Percentiles rank a stretch among this genome's conserved stretches.
These are phyloP conservation scores for Pseudogymnoascus sp. DNA, from an alignment of 2,329 filamentous ascomycete genomes.

Conservation along the genomic window DNA sequence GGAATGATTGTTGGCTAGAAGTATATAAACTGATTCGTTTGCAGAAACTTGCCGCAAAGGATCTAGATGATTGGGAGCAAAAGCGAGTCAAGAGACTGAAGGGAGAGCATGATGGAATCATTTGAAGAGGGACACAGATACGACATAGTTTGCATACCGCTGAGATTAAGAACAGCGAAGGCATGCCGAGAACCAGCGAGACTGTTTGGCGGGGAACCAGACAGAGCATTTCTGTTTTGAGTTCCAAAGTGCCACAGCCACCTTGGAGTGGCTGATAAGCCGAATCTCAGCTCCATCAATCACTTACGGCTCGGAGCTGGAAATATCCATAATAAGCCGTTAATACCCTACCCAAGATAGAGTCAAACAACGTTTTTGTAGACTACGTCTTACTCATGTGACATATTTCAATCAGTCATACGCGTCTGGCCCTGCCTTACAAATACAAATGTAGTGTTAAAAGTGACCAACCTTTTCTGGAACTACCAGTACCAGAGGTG, in stretches of 20 bases:
- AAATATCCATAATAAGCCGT: neutral
- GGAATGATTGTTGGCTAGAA: neutral
- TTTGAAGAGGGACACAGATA: neutral
- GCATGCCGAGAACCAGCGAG: neutral
- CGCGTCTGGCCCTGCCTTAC: neutral
- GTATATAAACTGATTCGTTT: conserved; percentile 13
- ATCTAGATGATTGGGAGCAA: conserved; percentile 94
- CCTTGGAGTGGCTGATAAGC: neutral
- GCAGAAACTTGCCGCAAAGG: conserved; percentile 76
- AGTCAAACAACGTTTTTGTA: neutral
- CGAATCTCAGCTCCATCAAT: neutral
- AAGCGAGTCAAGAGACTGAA: conserved; percentile 84
- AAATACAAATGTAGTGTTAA: neutral
- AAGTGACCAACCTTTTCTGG: neutral
- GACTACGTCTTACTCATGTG: neutral
- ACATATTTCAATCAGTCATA: neutral
- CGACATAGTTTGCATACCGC: neutral
- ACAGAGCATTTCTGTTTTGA: neutral
- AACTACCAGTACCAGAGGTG: neutral
- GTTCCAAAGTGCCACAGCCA: neutral
- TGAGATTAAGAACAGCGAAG: neutral
- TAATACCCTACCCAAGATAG: conserved; percentile 4
- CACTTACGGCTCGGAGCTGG: neutral
- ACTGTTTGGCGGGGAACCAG: neutral
- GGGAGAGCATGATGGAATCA: conserved; percentile 79